A percentile compares a stretch with the other conserved stretches of the same genome.
Conservation (phyloP, 331 rosid genomes). For the Cucumis variabilis region DNA sequence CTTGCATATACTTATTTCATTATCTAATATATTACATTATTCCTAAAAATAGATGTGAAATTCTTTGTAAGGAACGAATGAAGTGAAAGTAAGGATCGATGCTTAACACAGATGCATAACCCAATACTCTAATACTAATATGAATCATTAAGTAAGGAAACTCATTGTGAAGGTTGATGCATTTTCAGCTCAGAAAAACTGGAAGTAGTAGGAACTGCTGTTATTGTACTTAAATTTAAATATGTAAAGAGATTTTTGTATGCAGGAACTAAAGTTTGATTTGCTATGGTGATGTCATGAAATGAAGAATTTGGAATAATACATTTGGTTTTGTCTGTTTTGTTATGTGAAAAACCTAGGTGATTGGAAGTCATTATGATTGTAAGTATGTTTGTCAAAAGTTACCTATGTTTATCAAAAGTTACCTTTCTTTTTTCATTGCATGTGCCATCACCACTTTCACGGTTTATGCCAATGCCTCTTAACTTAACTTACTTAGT, state of each 20-base stretch:
- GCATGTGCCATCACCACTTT: background rate
- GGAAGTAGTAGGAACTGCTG: constrained; percentile 14
- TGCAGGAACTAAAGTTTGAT: background rate
- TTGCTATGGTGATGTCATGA: background rate
- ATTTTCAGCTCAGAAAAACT: constrained; percentile 15
- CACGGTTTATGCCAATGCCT: background rate
- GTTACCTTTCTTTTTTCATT: constrained; percentile 8
- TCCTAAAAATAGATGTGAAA: too few relatives aligned
- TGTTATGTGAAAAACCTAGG: constrained; percentile 13
- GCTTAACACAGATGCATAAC: background rate
- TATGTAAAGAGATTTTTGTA: background rate
- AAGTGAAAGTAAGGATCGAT: too few relatives aligned
- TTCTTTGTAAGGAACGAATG: too few relatives aligned
- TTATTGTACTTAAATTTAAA: background rate
- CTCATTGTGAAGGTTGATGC: constrained; percentile 31
- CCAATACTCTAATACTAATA: constrained; percentile 18
- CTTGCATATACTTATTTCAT: too few relatives aligned
- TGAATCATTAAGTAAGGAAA: constrained; percentile 25
- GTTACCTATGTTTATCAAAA: constrained; percentile 19
- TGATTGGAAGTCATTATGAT: constrained; percentile 34
- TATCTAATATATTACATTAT: too few relatives aligned
- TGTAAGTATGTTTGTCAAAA: constrained; percentile 59
- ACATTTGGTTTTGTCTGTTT: background rate
- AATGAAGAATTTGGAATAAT: background rate
- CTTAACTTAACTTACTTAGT: constrained; percentile 29